Percentiles rank a stretch among this genome's conserved stretches.
These are phyloP conservation scores for Tardiomyces digboiensis DNA, from an alignment of 1,139 yeast species.

Conservation along the genomic window DNA sequence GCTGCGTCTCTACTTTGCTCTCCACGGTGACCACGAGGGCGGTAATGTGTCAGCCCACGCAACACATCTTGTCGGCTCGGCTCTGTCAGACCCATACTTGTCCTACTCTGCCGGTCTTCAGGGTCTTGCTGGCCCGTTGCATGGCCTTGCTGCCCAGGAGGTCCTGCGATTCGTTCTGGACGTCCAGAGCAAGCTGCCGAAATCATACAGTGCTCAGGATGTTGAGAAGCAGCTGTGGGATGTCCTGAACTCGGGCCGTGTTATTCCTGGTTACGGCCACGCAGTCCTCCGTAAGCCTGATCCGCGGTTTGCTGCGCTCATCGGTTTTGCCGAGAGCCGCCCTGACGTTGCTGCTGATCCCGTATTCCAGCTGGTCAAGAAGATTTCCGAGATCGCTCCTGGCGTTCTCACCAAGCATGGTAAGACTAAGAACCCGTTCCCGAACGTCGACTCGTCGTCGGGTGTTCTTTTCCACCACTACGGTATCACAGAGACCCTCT, in stretches of 20 bases:
- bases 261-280: constrained; percentile 97
- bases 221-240: constrained; percentile 86
- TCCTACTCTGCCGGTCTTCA: constrained; percentile 92
- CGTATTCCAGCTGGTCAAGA: constrained; percentile 73
- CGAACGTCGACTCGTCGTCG: constrained; percentile 96
- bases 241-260: constrained; percentile 85
- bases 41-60: constrained; percentile 98
- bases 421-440: constrained; percentile 99
- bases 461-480: constrained; percentile 96
- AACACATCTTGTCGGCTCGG: constrained; percentile 95
- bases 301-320: constrained; percentile 96
- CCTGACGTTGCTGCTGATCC: constrained; percentile 31
- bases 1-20: constrained; percentile 86
- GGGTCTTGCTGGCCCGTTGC: constrained; percentile 98
- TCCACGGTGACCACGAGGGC: constrained; percentile 98
- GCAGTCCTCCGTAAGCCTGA: constrained; percentile 96
- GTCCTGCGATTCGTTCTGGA: constrained; percentile 89
- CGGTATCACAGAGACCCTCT: constrained; percentile 90
- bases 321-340: constrained; percentile 64
- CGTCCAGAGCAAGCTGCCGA: constrained; percentile 66
- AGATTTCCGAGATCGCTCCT: constrained; percentile 93
- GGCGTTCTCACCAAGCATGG: constrained; percentile 93
- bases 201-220: constrained; percentile 61
- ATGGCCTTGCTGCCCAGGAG: constrained; percentile 98
- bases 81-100: constrained; percentile 87